phyloP scores from a whole-genome alignment of 2,329 filamentous ascomycete genomes.

The Fusarium staphyleae region DNA sequence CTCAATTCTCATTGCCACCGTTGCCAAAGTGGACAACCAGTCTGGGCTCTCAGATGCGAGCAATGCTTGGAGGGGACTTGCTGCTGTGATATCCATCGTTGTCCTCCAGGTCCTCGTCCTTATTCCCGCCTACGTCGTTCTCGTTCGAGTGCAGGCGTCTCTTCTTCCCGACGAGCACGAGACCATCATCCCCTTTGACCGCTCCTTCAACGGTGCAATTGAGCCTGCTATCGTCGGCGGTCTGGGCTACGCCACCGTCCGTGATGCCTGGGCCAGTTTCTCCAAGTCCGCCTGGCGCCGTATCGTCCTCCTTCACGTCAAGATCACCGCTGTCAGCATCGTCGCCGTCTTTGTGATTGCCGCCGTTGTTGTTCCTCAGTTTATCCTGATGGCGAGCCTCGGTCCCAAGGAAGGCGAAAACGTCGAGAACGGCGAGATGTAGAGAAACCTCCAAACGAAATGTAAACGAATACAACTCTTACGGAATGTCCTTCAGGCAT shows the following conservation, averaged over 20 bases:
- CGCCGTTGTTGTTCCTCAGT: conserved; percentile 59
- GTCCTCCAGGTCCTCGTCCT: conserved; percentile 67
- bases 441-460: background rate
- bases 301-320: conserved; percentile 76
- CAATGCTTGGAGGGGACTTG: conserved; percentile 54
- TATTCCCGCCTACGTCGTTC: conserved; percentile 77
- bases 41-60: conserved; percentile 44
- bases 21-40: conserved; percentile 54
- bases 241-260: conserved; percentile 72
- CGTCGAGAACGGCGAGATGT: conserved; percentile 11
- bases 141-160: conserved; percentile 85
- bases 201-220: conserved; percentile 79
- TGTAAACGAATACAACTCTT: background rate
- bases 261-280: conserved; percentile 83
- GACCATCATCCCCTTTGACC: conserved; percentile 89
- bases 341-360: conserved; percentile 55
- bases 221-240: conserved; percentile 78
- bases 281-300: conserved; percentile 74
- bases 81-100: conserved; percentile 56
- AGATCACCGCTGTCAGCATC: conserved; percentile 67
- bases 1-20: conserved; percentile 52
- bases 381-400: conserved; percentile 50
- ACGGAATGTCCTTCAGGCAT: too few species aligned
- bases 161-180: conserved; percentile 83
- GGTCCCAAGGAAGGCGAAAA: conserved; percentile 6